phyloP scores from a whole-genome alignment of 2,329 filamentous ascomycete genomes.

The Zelopaecilomyces penicillatus region DNA sequence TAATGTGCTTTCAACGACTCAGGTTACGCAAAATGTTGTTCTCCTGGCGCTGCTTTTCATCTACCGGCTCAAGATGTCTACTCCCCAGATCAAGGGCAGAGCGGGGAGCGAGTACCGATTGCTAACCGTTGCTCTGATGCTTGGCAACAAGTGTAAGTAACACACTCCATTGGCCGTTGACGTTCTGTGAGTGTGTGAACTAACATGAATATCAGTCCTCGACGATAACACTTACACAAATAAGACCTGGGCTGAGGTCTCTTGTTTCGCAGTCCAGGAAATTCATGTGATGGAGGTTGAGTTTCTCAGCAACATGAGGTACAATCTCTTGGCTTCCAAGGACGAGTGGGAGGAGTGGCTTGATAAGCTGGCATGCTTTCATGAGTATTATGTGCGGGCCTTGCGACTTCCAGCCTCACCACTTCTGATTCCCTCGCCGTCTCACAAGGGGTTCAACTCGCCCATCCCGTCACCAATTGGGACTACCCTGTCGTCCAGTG shows the following conservation, averaged over 20 bases:
- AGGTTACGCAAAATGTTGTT: conserved; percentile 94
- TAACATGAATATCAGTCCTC: conserved; percentile 49
- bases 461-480: conserved; percentile 43
- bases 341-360: conserved; percentile 86
- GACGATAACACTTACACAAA: conserved; percentile 99
- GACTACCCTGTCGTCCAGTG: conserved; percentile 18
- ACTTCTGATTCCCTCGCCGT: conserved; percentile 33
- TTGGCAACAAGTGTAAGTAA: conserved; percentile 85
- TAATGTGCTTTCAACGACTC: conserved; percentile 82
- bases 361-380: conserved; percentile 70
- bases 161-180: not conserved
- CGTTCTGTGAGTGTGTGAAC: conserved; percentile 1
- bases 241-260: conserved; percentile 98
- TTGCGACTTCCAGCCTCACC: conserved; percentile 36
- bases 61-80: conserved; percentile 83
- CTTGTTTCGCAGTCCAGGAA: conserved; percentile 83
- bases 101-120: conserved; percentile 89
- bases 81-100: conserved; percentile 81
- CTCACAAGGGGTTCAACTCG: conserved; percentile 30
- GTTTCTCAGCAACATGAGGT: conserved; percentile 96
- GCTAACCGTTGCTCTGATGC: conserved; percentile 90
- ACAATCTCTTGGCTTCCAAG: conserved; percentile 80
- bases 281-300: conserved; percentile 99
- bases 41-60: conserved; percentile 85
- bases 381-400: conserved; percentile 71